These are phyloP conservation scores for Phoma sp. DNA, from an alignment of 2,329 filamentous ascomycete genomes.

Conservation along the genomic window DNA sequence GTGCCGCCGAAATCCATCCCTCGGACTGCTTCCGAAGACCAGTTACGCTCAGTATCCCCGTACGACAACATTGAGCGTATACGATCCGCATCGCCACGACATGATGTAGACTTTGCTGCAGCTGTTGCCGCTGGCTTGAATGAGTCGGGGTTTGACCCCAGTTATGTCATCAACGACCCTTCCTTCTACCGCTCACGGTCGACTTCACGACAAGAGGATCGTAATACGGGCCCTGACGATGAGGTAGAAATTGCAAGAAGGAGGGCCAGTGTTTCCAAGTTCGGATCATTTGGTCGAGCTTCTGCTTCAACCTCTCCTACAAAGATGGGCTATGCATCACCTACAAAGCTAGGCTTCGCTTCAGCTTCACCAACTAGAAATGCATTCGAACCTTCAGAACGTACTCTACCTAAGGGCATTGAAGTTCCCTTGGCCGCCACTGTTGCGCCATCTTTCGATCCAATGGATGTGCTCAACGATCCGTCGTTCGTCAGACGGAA, in stretches of 20 bases:
- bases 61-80: slow-evolving; percentile 16
- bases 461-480: slow-evolving; percentile 46
- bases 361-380: slow-evolving; percentile 27
- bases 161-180: slow-evolving; percentile 53
- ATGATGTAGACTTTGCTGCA: slow-evolving; percentile 56
- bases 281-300: slow-evolving; percentile 36
- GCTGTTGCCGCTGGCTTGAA: slow-evolving; percentile 54
- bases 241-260: slow-evolving; percentile 39
- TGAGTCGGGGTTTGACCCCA: slow-evolving; percentile 55
- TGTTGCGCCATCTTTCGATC: slow-evolving; percentile 45
- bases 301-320: slow-evolving; percentile 41
- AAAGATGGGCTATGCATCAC: slow-evolving; percentile 30
- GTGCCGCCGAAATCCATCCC: slow-evolving; percentile 21
- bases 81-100: slow-evolving; percentile 32
- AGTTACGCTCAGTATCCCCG: slow-evolving; percentile 28
- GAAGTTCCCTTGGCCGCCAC: slow-evolving; percentile 42
- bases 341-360: slow-evolving; percentile 32
- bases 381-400: slow-evolving; percentile 20
- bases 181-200: slow-evolving; percentile 36
- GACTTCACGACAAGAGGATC: slow-evolving; percentile 31
- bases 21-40: slow-evolving; percentile 24
- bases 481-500: slow-evolving; percentile 44
- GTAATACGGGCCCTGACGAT: slow-evolving; percentile 42
- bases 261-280: slow-evolving; percentile 39
- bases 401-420: slow-evolving; percentile 39